These are phyloP conservation scores for Gossypium gossypioides DNA, from an alignment of 441 rosid genomes.

Conservation along the genomic window DNA sequence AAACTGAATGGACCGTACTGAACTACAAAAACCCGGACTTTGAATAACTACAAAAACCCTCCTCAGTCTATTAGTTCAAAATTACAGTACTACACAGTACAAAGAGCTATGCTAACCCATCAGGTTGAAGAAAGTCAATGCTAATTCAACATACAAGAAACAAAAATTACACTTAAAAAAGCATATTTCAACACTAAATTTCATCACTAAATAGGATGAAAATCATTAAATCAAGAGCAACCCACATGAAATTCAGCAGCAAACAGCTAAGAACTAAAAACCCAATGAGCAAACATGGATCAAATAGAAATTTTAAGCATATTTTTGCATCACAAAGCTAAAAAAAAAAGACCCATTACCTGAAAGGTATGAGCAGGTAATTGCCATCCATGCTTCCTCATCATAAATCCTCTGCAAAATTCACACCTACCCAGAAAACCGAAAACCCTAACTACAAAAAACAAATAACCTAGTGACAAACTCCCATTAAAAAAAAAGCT, in stretches of 20 bases:
- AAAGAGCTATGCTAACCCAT: not conserved
- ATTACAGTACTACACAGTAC: not conserved
- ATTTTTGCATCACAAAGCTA: not conserved
- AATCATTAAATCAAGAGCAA: not conserved
- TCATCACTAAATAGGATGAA: conserved; percentile 1
- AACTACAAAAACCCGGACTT: not conserved
- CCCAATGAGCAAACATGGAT: not conserved
- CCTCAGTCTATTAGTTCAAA: not conserved
- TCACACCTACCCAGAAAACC: conserved; percentile 8
- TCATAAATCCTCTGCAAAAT: conserved; percentile 39
- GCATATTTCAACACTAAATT: not conserved
- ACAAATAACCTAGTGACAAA: conserved; percentile 9
- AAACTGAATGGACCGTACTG: not conserved
- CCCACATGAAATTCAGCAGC: not conserved
- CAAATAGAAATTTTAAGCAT: not conserved
- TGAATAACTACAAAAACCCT: too few relatives aligned
- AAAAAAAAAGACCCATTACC: conserved; percentile 25
- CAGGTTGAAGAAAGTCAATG: not conserved
- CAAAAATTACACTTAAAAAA: not conserved
- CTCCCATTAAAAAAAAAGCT: not conserved
- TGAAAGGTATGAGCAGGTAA: conserved; percentile 88
- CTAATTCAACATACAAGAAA: not conserved
- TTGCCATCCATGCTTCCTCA: conserved; percentile 94
- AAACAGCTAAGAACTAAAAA: not conserved
- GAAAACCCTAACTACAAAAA: conserved; percentile 25